Evolutionary conservation across 208 protist species (phyloP).

Genomic region (Strigomonas oncopelti): DNA sequence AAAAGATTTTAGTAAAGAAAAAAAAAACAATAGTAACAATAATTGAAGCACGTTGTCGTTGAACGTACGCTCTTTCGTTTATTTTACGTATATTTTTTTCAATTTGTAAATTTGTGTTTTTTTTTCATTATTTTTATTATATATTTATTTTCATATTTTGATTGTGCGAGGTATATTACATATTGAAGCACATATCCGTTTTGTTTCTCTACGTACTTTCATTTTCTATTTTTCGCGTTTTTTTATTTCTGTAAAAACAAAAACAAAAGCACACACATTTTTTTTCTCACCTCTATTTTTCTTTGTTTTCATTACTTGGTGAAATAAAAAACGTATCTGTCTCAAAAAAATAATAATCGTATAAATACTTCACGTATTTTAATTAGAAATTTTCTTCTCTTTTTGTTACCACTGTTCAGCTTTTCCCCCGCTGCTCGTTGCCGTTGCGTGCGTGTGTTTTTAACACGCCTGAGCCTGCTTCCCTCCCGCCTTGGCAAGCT

Average conservation of each 20-base stretch:
- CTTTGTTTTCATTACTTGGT: background rate
- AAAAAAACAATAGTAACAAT: too few species aligned
- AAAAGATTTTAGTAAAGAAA: too few species aligned
- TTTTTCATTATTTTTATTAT: too few species aligned
- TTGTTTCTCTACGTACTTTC: constrained; percentile 8
- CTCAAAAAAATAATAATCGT: background rate
- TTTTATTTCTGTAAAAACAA: background rate
- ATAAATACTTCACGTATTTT: background rate
- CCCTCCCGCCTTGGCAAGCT: background rate
- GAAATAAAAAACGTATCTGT: background rate
- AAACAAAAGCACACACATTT: background rate
- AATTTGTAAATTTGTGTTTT: background rate
- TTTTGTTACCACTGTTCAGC: background rate
- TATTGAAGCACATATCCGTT: too few species aligned
- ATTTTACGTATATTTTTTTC: too few species aligned
- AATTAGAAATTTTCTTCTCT: background rate
- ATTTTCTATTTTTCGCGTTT: background rate
- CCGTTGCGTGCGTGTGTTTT: constrained; percentile 18
- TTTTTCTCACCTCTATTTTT: constrained; percentile 7
- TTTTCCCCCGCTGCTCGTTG: background rate
- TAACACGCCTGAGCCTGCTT: background rate
- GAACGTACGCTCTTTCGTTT: too few species aligned
- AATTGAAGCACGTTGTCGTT: too few species aligned
- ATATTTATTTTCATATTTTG: too few species aligned
- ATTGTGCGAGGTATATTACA: too few species aligned